These are phyloP conservation scores for Mikania micrantha DNA, from an alignment of 129 eudicot genomes.

Conservation along the genomic window DNA sequence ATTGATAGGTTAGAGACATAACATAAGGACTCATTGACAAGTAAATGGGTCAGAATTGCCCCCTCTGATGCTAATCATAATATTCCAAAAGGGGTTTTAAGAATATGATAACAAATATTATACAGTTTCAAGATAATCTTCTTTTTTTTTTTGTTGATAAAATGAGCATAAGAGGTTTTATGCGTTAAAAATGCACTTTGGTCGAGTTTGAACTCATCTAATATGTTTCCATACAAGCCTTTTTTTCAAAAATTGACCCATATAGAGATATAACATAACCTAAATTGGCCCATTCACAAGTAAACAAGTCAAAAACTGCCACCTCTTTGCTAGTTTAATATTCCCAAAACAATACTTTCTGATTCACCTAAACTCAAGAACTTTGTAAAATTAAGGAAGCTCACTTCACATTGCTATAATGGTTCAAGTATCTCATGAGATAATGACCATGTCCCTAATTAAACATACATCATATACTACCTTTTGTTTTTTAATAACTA, in stretches of 20 bases:
- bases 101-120: neutral
- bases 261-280: neutral
- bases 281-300: neutral
- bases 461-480: slow-evolving; percentile 17
- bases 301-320: neutral
- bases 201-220: neutral
- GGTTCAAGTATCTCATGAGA: slow-evolving; percentile 20
- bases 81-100: neutral
- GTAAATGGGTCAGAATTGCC: neutral
- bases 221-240: neutral
- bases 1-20: neutral
- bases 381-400: neutral
- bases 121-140: neutral
- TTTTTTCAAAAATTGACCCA: neutral
- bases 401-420: slow-evolving; percentile 10
- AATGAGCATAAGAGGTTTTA: neutral
- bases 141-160: neutral
- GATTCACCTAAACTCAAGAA: neutral
- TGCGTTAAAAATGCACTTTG: neutral
- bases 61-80: neutral
- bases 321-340: neutral
- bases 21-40: neutral
- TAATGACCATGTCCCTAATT: slow-evolving; percentile 29
- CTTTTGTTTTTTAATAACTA: slow-evolving; percentile 3
- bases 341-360: neutral